These are phyloP conservation scores for Botrytis pseudocinerea DNA, from an alignment of 2,329 filamentous ascomycete species.

Conservation along the genomic window DNA sequence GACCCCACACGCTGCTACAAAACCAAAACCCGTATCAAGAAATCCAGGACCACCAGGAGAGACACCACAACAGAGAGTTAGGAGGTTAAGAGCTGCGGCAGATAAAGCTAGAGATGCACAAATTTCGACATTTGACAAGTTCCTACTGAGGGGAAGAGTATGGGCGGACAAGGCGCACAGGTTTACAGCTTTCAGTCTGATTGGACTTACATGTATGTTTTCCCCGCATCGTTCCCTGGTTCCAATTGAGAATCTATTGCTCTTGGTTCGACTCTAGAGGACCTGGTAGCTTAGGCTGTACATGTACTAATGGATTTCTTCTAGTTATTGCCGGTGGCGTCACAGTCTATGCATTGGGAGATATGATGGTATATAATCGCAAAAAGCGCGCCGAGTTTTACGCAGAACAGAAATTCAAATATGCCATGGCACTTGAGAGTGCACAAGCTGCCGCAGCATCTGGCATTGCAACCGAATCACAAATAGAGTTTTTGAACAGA, in stretches of 20 bases:
- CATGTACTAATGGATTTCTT: slow-evolving; percentile 11
- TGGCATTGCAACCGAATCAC: slow-evolving; percentile 51
- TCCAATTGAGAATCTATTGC: neutral
- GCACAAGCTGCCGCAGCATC: slow-evolving; percentile 46
- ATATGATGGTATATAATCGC: slow-evolving; percentile 68
- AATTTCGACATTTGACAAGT: slow-evolving; percentile 39
- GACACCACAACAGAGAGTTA: slow-evolving; percentile 43
- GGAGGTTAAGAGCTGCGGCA: slow-evolving; percentile 41
- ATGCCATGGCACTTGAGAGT: slow-evolving; percentile 47
- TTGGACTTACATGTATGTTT: slow-evolving; percentile 40
- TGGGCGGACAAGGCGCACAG: slow-evolving; percentile 43
- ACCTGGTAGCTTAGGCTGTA: slow-evolving; percentile 21
- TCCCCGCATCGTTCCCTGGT: neutral
- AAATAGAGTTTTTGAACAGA: slow-evolving; percentile 52
- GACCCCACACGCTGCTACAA: slow-evolving; percentile 68
- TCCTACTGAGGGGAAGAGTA: slow-evolving; percentile 39
- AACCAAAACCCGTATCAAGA: slow-evolving; percentile 43
- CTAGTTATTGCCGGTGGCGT: slow-evolving; percentile 60
- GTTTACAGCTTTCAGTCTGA: slow-evolving; percentile 40
- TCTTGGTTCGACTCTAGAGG: slow-evolving; percentile 9
- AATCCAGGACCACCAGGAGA: slow-evolving; percentile 37
- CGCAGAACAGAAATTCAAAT: slow-evolving; percentile 48
- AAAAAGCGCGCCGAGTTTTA: slow-evolving; percentile 63
- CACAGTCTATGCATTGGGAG: slow-evolving; percentile 63
- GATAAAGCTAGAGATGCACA: slow-evolving; percentile 39